phyloP scores from a whole-genome alignment of 1,284 basidiomycete species.

The Exobasidium rhododendri region DNA sequence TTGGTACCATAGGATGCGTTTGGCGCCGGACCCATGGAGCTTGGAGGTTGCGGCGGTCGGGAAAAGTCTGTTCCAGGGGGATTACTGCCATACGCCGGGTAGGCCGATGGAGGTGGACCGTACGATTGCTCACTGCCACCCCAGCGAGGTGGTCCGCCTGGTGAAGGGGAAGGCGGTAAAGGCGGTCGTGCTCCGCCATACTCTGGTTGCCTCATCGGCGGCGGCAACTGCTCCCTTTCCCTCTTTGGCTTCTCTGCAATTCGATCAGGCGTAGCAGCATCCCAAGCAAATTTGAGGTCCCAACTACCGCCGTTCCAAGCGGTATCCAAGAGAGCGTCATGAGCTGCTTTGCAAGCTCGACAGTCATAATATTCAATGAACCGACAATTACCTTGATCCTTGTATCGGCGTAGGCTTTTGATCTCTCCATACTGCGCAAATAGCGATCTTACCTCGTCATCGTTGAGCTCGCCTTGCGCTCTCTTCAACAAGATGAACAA shows the following conservation, averaged over 20 bases:
- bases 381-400: constrained; percentile 33
- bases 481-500: constrained; percentile 73
- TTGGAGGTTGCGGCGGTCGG: neutral
- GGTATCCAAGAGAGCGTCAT: constrained; percentile 73
- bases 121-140: neutral
- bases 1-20: neutral
- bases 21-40: neutral
- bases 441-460: constrained; percentile 74
- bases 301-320: constrained; percentile 78
- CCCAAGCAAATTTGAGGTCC: constrained; percentile 85
- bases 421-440: constrained; percentile 87
- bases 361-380: constrained; percentile 32
- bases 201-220: neutral
- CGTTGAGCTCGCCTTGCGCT: constrained; percentile 69
- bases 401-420: constrained; percentile 64
- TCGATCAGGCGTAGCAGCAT: constrained; percentile 55
- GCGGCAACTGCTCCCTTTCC: neutral
- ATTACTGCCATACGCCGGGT: neutral
- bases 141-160: neutral
- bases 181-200: neutral
- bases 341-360: constrained; percentile 69
- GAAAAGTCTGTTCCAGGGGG: neutral
- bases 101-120: neutral
- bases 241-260: neutral
- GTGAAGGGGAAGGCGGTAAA: neutral